phyloP scores from a whole-genome alignment of 768 basidiomycete genomes.

The Daedaleopsis sinensis region DNA sequence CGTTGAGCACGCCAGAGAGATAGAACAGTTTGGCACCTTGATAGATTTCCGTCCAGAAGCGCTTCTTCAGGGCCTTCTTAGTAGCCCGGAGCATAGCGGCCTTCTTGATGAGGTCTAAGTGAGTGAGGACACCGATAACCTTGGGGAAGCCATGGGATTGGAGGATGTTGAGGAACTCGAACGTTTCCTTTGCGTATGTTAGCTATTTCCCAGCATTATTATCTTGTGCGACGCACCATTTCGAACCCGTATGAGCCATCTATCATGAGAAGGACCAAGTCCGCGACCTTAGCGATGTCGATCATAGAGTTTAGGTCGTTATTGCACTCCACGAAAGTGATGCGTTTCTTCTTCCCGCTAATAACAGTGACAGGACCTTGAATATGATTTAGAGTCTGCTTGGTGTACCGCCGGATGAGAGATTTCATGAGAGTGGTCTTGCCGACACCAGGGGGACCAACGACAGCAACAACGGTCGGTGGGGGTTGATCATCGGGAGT shows the following conservation, averaged over 20 bases:
- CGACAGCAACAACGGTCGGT: conserved; percentile 91
- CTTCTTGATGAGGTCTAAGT: conserved; percentile 97
- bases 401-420: conserved; percentile 89
- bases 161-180: conserved; percentile 97
- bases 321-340: conserved; percentile 98
- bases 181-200: conserved; percentile 75
- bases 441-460: conserved; percentile 96
- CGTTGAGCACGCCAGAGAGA: conserved; percentile 94
- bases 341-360: conserved; percentile 85
- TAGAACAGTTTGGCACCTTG: conserved; percentile 95
- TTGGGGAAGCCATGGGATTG: conserved; percentile 98
- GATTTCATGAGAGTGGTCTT: conserved; percentile 94
- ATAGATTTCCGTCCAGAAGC: conserved; percentile 99
- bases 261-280: conserved; percentile 95
- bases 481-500: conserved; percentile 92
- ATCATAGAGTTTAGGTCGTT: conserved; percentile 99
- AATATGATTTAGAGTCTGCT: conserved; percentile 87
- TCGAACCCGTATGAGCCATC: conserved; percentile 98
- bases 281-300: conserved; percentile 95
- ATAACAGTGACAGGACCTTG: conserved; percentile 96
- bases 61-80: conserved; percentile 94
- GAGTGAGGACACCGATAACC: conserved; percentile 94
- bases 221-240: conserved; percentile 67
- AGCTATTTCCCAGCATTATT: conserved; percentile 1
- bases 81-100: conserved; percentile 81